Evolutionary conservation across 1,284 basidiomycete species (phyloP).

Genomic region (Trametes sp.): DNA sequence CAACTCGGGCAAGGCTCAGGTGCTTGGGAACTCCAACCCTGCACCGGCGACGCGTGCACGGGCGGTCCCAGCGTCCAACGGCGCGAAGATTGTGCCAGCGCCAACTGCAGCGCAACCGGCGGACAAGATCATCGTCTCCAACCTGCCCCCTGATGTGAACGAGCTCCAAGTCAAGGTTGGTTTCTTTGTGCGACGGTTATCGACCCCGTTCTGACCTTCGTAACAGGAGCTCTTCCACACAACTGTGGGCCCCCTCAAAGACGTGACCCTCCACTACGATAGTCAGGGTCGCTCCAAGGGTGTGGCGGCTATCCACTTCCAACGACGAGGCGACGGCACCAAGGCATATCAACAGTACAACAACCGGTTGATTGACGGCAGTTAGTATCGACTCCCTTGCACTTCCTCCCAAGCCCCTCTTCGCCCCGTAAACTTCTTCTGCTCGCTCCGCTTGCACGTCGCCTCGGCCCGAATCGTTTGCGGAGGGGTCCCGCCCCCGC

Average conservation of each 20-base stretch:
- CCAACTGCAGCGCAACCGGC: conserved; percentile 54
- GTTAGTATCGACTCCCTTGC: conserved; percentile 87
- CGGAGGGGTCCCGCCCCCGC: conserved; percentile 14
- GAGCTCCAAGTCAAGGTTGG: conserved; percentile 90
- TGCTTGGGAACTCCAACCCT: conserved; percentile 60
- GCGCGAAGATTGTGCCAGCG: conserved; percentile 47
- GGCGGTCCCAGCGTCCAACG: conserved; percentile 45
- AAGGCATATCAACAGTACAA: conserved; percentile 96
- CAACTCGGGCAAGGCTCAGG: conserved; percentile 51
- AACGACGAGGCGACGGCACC: conserved; percentile 87
- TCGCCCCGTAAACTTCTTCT: conserved; percentile 29
- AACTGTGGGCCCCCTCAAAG: conserved; percentile 89
- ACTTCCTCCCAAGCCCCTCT: conserved; percentile 42
- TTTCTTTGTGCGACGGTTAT: conserved; percentile 35
- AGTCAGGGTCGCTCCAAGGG: conserved; percentile 89
- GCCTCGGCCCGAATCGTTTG: conserved; percentile 2
- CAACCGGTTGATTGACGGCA: conserved; percentile 99
- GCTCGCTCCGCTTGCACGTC: conserved; percentile 27
- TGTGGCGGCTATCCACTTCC: conserved; percentile 88
- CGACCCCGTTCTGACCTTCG: background rate
- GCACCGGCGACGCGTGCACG: conserved; percentile 61
- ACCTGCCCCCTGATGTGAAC: conserved; percentile 94
- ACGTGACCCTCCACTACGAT: conserved; percentile 89
- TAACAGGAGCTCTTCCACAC: conserved; percentile 89
- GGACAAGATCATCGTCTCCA: conserved; percentile 96